These are phyloP conservation scores for Phytomonas sp. DNA, from an alignment of 208 protist genomes.

Conservation along the genomic window DNA sequence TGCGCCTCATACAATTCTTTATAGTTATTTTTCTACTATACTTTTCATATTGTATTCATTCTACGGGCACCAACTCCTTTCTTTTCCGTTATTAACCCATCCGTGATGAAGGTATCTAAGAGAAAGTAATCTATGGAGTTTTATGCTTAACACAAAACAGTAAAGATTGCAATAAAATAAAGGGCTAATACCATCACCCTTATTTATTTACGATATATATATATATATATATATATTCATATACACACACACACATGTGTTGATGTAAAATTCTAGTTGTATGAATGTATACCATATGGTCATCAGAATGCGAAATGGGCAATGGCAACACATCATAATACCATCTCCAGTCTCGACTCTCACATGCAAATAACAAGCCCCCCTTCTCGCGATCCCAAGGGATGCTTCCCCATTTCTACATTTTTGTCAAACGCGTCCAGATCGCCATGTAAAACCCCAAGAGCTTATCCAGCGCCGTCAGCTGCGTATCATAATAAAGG, in stretches of 20 bases:
- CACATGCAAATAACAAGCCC: conserved; percentile 1
- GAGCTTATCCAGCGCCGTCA: conserved; percentile 59
- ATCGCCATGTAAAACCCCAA: conserved; percentile 80
- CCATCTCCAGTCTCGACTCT: conserved; percentile 1
- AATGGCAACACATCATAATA: neutral
- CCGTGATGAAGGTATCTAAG: no score
- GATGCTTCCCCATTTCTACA: conserved; percentile 11
- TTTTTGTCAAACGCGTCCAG: conserved; percentile 54
- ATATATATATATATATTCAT: conserved; percentile 5
- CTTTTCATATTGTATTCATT: no score
- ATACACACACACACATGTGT: neutral
- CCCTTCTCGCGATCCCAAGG: neutral
- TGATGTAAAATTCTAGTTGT: neutral
- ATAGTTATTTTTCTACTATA: no score
- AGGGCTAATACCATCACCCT: neutral
- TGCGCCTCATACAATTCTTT: no score
- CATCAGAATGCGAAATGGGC: no score
- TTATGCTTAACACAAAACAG: neutral
- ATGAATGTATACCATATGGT: no score
- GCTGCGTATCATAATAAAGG: conserved; percentile 50
- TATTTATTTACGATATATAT: neutral
- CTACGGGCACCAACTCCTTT: no score
- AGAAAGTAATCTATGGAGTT: no score
- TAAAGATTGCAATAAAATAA: neutral
- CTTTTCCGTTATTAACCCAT: no score